Evolutionary conservation across 192 early-diverging fungal species (phyloP).

Genomic region (Backusella circina): DNA sequence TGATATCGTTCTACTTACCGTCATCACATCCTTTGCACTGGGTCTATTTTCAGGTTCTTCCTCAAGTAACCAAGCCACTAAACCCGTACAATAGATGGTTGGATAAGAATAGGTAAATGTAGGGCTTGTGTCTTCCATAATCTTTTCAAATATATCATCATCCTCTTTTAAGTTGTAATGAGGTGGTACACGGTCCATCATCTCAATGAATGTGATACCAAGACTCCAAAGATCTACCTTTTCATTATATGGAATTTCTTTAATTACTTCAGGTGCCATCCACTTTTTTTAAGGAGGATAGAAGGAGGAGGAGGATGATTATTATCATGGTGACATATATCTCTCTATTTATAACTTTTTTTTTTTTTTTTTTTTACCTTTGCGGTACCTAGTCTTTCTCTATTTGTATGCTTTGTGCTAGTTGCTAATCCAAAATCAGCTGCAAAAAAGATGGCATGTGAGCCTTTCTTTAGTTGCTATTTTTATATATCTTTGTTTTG

Average conservation of each 20-base stretch:
- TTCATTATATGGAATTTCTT: slow-evolving; percentile 24
- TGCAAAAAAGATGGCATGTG: not conserved
- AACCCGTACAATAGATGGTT: slow-evolving; percentile 22
- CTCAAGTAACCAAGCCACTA: slow-evolving; percentile 34
- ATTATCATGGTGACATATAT: not conserved
- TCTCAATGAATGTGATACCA: slow-evolving; percentile 36
- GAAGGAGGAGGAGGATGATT: not conserved
- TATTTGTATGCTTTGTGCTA: slow-evolving; percentile 22
- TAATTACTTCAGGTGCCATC: slow-evolving; percentile 40
- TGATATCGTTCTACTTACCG: not conserved
- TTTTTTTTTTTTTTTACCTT: slow-evolving; percentile 19
- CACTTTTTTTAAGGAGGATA: slow-evolving; percentile 1
- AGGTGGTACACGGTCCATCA: slow-evolving; percentile 41
- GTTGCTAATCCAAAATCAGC: slow-evolving; percentile 33
- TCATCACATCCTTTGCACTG: slow-evolving; percentile 25
- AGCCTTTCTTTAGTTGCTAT: not conserved
- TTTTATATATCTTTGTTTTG: too few species aligned
- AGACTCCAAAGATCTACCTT: slow-evolving; percentile 35
- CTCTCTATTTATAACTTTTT: not conserved
- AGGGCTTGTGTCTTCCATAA: slow-evolving; percentile 24
- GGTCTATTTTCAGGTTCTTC: slow-evolving; percentile 24
- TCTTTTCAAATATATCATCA: slow-evolving; percentile 15
- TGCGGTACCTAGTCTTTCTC: slow-evolving; percentile 33
- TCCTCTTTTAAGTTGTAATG: slow-evolving; percentile 28
- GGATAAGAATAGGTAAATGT: slow-evolving; percentile 33